These are phyloP conservation scores for Suhomyces coccinellae DNA, from an alignment of 1,139 yeast species.

Conservation along the genomic window DNA sequence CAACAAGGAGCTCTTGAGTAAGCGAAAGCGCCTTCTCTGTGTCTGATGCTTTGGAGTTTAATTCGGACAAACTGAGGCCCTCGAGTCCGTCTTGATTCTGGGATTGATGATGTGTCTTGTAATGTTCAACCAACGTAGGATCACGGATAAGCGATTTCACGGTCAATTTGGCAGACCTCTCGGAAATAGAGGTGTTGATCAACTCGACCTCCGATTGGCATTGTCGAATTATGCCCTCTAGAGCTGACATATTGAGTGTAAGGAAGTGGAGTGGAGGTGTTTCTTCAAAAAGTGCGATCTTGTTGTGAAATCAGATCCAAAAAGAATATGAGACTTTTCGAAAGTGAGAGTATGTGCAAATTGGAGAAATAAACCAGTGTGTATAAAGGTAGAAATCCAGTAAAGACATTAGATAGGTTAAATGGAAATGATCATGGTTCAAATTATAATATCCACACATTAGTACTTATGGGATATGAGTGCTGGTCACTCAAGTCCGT, in stretches of 20 bases:
- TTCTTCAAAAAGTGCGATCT: background rate
- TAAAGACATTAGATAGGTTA: no score
- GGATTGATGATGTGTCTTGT: conserved; percentile 2
- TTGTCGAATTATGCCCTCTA: background rate
- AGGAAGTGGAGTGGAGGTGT: background rate
- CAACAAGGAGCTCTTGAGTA: conserved; percentile 6
- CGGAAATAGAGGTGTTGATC: conserved; percentile 1
- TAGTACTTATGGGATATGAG: no score
- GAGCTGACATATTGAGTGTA: background rate
- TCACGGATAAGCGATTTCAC: conserved; percentile 8
- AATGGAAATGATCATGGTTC: no score
- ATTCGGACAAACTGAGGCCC: conserved; percentile 9
- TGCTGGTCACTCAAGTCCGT: no score
- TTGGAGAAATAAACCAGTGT: no score
- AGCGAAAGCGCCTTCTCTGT: conserved; percentile 10
- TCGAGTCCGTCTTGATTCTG: conserved; percentile 7
- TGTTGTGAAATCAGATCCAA: background rate
- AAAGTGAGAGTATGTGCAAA: no score
- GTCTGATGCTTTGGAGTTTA: conserved; percentile 12
- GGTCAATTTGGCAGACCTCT: background rate
- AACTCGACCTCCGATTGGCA: conserved; percentile 2
- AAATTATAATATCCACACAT: no score
- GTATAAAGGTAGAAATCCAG: no score
- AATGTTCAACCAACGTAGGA: conserved; percentile 4
- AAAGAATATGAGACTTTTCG: background rate